These are phyloP conservation scores for Phytophthora pseudosyringae DNA, from an alignment of 352 stramenopile genomes.

Conservation along the genomic window DNA sequence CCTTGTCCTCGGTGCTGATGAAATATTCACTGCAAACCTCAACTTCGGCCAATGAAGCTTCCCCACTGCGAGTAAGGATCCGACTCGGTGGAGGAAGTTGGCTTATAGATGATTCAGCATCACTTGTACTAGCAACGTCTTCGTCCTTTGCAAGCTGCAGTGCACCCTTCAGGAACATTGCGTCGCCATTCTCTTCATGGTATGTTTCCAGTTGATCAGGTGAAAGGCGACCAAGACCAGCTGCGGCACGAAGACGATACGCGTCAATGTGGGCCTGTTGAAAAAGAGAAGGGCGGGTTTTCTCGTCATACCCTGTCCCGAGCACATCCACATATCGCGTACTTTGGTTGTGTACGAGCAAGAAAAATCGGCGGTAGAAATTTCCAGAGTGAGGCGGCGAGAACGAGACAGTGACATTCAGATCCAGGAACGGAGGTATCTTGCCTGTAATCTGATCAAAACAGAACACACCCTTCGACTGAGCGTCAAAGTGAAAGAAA, in stretches of 20 bases:
- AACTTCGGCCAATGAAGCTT: constrained; percentile 76
- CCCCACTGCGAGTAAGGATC: constrained; percentile 86
- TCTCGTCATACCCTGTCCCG: constrained; percentile 90
- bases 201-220: constrained; percentile 87
- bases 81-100: constrained; percentile 34
- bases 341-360: constrained; percentile 87
- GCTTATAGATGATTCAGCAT: background rate
- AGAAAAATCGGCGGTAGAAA: constrained; percentile 92
- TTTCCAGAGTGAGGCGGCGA: constrained; percentile 77
- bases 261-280: constrained; percentile 92
- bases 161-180: constrained; percentile 67
- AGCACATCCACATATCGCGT: constrained; percentile 90
- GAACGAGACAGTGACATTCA: constrained; percentile 88
- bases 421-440: constrained; percentile 82
- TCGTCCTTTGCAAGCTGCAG: constrained; percentile 37
- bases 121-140: constrained; percentile 18
- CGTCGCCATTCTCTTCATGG: constrained; percentile 71
- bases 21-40: constrained; percentile 90
- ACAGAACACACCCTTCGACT: constrained; percentile 81
- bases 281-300: constrained; percentile 90
- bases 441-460: constrained; percentile 81
- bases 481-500: constrained; percentile 81
- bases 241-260: constrained; percentile 60
- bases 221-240: constrained; percentile 71
- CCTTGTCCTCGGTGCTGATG: constrained; percentile 59